Percentiles rank a stretch among this genome's conserved stretches.
These are phyloP conservation scores for Chlamydomonas schloesseri DNA, from an alignment of 139 green algal genomes.

Conservation along the genomic window DNA sequence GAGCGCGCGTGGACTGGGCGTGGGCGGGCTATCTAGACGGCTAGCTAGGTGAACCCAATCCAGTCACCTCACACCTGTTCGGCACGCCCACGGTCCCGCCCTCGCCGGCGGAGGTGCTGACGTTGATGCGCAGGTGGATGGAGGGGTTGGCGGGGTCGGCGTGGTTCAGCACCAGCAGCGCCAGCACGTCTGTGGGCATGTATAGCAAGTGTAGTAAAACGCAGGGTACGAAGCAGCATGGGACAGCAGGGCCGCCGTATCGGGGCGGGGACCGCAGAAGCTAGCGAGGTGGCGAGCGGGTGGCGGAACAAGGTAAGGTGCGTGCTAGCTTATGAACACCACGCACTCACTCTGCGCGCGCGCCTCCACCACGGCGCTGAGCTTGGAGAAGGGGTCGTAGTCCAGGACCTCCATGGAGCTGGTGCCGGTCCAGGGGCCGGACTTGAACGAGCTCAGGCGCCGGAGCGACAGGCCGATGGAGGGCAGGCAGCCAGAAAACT, in stretches of 20 bases:
- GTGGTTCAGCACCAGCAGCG: conserved; percentile 34
- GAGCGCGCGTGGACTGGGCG: no score
- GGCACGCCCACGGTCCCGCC: neutral
- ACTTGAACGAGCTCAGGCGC: conserved; percentile 5
- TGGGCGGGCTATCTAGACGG: no score
- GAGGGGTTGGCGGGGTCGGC: conserved; percentile 7
- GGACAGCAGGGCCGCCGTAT: no score
- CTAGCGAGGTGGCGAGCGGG: no score
- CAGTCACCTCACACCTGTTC: conserved; percentile 28
- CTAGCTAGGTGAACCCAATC: no score
- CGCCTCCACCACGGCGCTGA: conserved; percentile 23
- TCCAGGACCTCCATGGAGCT: conserved; percentile 19
- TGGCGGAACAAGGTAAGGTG: no score
- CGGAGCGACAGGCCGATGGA: neutral
- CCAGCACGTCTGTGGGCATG: neutral
- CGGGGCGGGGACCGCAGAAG: no score
- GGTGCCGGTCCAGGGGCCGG: neutral
- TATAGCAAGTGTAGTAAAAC: no score
- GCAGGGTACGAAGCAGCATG: no score
- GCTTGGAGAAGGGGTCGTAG: conserved; percentile 20
- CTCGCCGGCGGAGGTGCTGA: neutral
- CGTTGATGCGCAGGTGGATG: conserved; percentile 31
- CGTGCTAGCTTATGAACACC: no score
- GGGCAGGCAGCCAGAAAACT: no score
- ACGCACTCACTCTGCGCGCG: neutral